A percentile compares a stretch with the other conserved stretches of the same genome.
These are phyloP conservation scores for Vaccinium corymbosum DNA, from an alignment of 148 eudicot genomes.

Conservation along the genomic window DNA sequence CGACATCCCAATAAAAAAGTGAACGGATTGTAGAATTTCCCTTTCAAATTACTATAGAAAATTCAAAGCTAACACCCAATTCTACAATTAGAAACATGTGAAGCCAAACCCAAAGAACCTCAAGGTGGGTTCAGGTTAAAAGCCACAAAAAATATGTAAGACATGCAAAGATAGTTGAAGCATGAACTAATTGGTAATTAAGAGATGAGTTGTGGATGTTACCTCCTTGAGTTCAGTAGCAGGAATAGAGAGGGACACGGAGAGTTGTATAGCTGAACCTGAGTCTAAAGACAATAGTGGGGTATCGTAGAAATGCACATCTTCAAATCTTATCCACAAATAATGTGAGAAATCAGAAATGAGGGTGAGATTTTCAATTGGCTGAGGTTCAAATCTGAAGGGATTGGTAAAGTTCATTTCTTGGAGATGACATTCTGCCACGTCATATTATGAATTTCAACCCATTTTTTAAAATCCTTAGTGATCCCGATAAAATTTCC, in stretches of 20 bases:
- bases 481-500: too few species aligned
- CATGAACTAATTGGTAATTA: neutral
- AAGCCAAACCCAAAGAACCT: conserved; percentile 13
- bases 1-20: too few species aligned
- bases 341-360: conserved; percentile 29
- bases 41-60: neutral
- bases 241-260: conserved; percentile 15
- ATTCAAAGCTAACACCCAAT: conserved; percentile 9
- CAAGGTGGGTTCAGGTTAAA: neutral
- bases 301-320: conserved; percentile 34
- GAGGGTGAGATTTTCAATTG: neutral
- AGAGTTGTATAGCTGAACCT: conserved; percentile 19
- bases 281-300: conserved; percentile 17
- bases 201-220: conserved; percentile 7
- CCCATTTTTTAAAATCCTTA: too few species aligned
- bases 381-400: conserved; percentile 4
- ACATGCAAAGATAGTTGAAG: neutral
- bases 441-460: neutral
- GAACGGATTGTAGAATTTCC: too few species aligned
- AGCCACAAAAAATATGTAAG: neutral
- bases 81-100: conserved; percentile 4
- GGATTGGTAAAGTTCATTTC: neutral
- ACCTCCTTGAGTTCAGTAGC: conserved; percentile 32
- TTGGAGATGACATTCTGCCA: conserved; percentile 12
- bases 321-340: conserved; percentile 72